Conservation (phyloP, 2,329 filamentous ascomycete species). For the Bipolaris bicolor region DNA sequence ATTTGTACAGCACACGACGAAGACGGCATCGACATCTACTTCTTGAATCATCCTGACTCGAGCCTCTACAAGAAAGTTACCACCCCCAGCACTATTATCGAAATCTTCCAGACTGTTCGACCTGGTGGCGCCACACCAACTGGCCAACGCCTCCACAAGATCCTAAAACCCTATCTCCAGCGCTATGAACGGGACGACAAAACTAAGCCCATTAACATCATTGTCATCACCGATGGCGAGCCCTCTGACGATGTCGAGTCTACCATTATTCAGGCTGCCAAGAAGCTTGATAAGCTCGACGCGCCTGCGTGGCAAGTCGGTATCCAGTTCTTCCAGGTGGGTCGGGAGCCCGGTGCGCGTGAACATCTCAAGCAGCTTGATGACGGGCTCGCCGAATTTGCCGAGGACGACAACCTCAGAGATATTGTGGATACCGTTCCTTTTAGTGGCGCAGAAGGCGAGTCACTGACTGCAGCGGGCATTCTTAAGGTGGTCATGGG, state of each 20-base stretch:
- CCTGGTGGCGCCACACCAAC: conserved; percentile 76
- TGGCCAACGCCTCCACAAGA: conserved; percentile 70
- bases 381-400: conserved; percentile 66
- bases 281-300: conserved; percentile 70
- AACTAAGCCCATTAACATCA: conserved; percentile 84
- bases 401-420: conserved; percentile 63
- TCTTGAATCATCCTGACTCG: conserved; percentile 73
- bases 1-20: conserved; percentile 80
- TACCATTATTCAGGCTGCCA: conserved; percentile 68
- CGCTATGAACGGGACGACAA: conserved; percentile 58
- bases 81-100: conserved; percentile 62
- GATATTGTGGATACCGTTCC: conserved; percentile 94
- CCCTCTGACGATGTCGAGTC: conserved; percentile 79
- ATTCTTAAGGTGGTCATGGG: conserved; percentile 83
- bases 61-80: conserved; percentile 70
- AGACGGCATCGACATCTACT: conserved; percentile 90
- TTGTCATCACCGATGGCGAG: conserved; percentile 88
- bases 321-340: conserved; percentile 96
- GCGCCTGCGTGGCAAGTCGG: conserved; percentile 84
- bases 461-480: conserved; percentile 68
- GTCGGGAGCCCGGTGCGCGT: conserved; percentile 70
- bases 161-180: conserved; percentile 74
- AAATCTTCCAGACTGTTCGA: conserved; percentile 71
- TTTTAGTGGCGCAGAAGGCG: conserved; percentile 63
- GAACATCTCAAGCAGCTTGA: conserved; percentile 74